Base-by-base conservation (phyloP, 2,329 filamentous ascomycete genomes). In the Coniochaeta sp. region DNA sequence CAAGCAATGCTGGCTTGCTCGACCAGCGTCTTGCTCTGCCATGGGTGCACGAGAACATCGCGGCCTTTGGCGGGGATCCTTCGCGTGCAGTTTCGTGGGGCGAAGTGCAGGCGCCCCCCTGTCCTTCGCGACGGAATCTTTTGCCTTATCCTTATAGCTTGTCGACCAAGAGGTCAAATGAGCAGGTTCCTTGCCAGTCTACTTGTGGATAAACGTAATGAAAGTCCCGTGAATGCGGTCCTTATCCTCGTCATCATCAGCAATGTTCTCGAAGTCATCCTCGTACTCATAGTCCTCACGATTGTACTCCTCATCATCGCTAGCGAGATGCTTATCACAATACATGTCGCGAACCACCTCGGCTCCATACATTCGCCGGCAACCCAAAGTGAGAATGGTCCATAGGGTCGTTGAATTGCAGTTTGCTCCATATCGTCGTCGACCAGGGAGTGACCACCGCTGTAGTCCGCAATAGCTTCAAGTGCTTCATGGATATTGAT, bases 381-480 rank as follows among this genome's bases (percentile, higher is more conserved):
- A 70, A 36, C 73, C 74, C 64, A 90, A 74, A 19, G 72, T 58
- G 24, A 70, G 64, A 59, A 65, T 9, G 59, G 70, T 59, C 55
- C 64, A 6, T 68, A 65, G 1, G 58, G 24, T 6, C 64, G 34
- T 7, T 64, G 26, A 1, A 64, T 63, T 2, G 59, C 58, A 3
- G 61, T 57, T 1, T 60, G 59, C 57, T 70, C 66, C 73, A 74
- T 75, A 1, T 71, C 71, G 1, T 81, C 78, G 2, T 81, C 81
- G 22, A 73, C 72, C 1, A 95, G 74, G 0, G 86, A 90, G 0
- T 85, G n/a, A n/a, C n/a, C n/a, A n/a, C n/a, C n/a, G n/a, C n/a
- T n/a, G n/a, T n/a, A n/a, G n/a, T n/a, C n/a, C n/a, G n/a, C n/a
- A n/a, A n/a, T n/a, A n/a, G n/a, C n/a, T n/a, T n/a, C n/a, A n/a